Evolutionary conservation across 2,329 filamentous ascomycete species (phyloP), one percentile per base, ranked within the genome.

Genomic region (Uncinocarpus reesii): DNA sequence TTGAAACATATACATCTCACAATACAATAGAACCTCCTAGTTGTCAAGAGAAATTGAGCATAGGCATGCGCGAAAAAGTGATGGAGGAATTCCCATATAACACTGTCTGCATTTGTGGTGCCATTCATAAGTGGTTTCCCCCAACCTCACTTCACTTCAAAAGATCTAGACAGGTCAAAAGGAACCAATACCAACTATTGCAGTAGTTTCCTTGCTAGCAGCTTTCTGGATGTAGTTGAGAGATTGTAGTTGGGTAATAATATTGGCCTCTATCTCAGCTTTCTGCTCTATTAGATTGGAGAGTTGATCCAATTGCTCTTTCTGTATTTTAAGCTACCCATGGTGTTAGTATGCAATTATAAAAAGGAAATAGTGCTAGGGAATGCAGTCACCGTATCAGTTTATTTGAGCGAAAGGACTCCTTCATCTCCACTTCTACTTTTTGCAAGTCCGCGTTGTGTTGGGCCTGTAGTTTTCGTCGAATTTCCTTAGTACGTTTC

Each of bases 191-290:
- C 7, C 11, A 20, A 23, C 35, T 18, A 6, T 38, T 8, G 31
- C 31, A 11, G 42, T 38, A 11, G 49, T 15, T 11, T 49, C 32
- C 18, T 36, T 23, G 18, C 21, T 47, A 26, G 42, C 44, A 36
- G 32, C 35, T 38, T 45, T 31, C 21, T 53, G 54, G 8, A 42
- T 23, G 10, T 50, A 38, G 8, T 48, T 42, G 20, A 55, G 38
- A 8, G 11, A 36, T 31, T 53, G 48, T 26, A 55, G 29, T 23
- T 42, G 34, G 18, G 24, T 26, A 18, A 51, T 34, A 28, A 56
- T 55, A 11, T 52, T 44, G 20, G 20, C 26, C 37, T 57, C 56
- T 23, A 57, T 34, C 42, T 57, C 54, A 16, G 47, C 42, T 23
- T 54, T 52, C 40, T 23, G 50, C 28, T 53, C 51, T 23, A 52